These are phyloP conservation scores for Hypoxylon fuscum DNA, from an alignment of 495 filamentous ascomycete genomes.

Conservation along the genomic window DNA sequence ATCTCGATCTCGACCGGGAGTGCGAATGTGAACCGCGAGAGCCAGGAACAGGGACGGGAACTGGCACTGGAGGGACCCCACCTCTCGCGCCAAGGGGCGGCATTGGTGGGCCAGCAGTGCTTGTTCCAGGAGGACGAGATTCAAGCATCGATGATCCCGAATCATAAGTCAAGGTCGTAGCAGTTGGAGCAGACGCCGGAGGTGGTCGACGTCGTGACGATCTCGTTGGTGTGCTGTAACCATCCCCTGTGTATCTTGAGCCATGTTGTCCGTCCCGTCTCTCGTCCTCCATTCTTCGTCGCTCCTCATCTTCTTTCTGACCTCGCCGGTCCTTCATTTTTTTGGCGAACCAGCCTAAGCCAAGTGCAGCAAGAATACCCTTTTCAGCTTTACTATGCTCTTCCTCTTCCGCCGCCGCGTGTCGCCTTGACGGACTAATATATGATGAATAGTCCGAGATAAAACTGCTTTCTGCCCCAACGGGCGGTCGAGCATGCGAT, in stretches of 20 bases:
- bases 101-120: slow-evolving; percentile 47
- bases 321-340: slow-evolving; percentile 69
- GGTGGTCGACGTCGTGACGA: slow-evolving; percentile 55
- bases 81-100: slow-evolving; percentile 50
- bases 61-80: slow-evolving; percentile 54
- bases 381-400: slow-evolving; percentile 61
- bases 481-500: slow-evolving; percentile 47
- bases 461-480: slow-evolving; percentile 53
- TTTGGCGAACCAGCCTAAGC: slow-evolving; percentile 70
- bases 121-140: slow-evolving; percentile 39
- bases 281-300: slow-evolving; percentile 62
- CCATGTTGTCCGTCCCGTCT: slow-evolving; percentile 51
- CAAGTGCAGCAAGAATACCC: slow-evolving; percentile 71
- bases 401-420: slow-evolving; percentile 40
- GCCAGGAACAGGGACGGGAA: slow-evolving; percentile 25
- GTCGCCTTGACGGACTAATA: slow-evolving; percentile 57
- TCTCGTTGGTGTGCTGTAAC: slow-evolving; percentile 64
- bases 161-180: slow-evolving; percentile 48
- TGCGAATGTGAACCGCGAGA: slow-evolving; percentile 41
- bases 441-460: slow-evolving; percentile 63
- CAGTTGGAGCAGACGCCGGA: slow-evolving; percentile 44
- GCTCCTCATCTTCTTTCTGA: slow-evolving; percentile 72
- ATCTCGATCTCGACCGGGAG: slow-evolving; percentile 44
- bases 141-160: slow-evolving; percentile 58
- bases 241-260: slow-evolving; percentile 66